These are phyloP conservation scores for Colletotrichum tabaci DNA, from an alignment of 2,329 filamentous ascomycete species.

Conservation along the genomic window DNA sequence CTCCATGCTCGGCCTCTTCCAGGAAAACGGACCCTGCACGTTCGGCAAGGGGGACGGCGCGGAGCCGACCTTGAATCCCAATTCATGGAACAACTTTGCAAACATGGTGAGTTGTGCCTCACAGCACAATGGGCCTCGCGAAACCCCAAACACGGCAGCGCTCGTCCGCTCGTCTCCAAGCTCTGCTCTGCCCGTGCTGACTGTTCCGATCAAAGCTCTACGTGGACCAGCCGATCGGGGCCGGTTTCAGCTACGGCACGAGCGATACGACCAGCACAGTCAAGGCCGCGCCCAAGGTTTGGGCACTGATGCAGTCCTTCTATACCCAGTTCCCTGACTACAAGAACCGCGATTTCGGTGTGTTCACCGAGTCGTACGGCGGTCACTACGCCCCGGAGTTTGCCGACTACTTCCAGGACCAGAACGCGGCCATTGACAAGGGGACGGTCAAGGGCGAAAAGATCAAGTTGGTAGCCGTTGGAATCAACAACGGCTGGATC, in stretches of 20 bases:
- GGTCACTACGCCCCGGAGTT: constrained; percentile 73
- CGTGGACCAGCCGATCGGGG: constrained; percentile 46
- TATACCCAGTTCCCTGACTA: constrained; percentile 75
- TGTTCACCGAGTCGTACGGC: constrained; percentile 70
- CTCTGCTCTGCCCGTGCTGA: constrained; percentile 26
- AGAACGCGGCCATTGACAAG: constrained; percentile 66
- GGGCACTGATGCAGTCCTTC: constrained; percentile 73
- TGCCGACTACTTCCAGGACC: constrained; percentile 67
- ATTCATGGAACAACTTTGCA: constrained; percentile 59
- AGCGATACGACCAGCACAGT: constrained; percentile 57
- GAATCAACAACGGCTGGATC: constrained; percentile 72
- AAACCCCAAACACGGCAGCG: constrained; percentile 2
- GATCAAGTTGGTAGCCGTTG: constrained; percentile 66
- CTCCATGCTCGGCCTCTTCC: constrained; percentile 58
- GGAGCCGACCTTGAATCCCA: constrained; percentile 59
- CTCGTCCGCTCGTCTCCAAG: constrained; percentile 53
- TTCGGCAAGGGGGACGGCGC: constrained; percentile 54
- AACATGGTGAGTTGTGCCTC: constrained; percentile 52
- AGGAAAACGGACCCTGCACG: constrained; percentile 61
- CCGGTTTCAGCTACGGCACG: constrained; percentile 50
- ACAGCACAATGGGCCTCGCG: neutral
- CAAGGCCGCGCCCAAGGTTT: constrained; percentile 65
- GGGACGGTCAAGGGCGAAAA: constrained; percentile 58
- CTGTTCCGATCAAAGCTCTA: constrained; percentile 38
- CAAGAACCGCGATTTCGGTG: constrained; percentile 68